A percentile compares a stretch with the other conserved stretches of the same genome.
phyloP scores from a whole-genome alignment of 345 rosid species.

The Hibiscus mutabilis region DNA sequence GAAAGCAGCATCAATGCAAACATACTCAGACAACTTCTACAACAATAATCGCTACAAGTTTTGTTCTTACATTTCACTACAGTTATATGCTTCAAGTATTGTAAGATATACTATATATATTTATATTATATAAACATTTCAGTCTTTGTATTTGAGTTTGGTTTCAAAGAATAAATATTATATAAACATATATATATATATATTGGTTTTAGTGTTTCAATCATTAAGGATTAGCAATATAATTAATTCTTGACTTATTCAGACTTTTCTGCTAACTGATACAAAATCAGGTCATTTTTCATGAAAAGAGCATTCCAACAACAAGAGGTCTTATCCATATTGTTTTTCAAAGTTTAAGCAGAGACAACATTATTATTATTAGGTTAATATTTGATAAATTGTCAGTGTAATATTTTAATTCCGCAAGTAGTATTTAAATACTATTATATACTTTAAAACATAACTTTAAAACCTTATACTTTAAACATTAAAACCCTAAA shows the following conservation, averaged over 20 bases:
- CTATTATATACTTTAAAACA: too few species aligned
- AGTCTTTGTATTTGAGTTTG: neutral
- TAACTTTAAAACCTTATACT: too few species aligned
- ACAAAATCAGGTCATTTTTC: neutral
- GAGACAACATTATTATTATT: neutral
- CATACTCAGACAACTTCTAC: slow-evolving; percentile 5
- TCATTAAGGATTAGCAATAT: neutral
- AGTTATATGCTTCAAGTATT: neutral
- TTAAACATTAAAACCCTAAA: too few species aligned
- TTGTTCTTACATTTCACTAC: neutral
- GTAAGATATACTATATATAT: neutral
- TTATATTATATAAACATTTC: neutral
- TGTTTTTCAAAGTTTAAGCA: slow-evolving; percentile 7
- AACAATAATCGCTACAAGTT: neutral
- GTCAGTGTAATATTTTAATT: too few species aligned
- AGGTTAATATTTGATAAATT: too few species aligned
- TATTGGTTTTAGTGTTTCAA: neutral
- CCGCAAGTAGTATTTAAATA: too few species aligned
- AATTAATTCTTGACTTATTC: slow-evolving; percentile 1
- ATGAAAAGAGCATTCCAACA: neutral
- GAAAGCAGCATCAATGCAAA: neutral
- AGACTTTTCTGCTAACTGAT: neutral
- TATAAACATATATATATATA: neutral
- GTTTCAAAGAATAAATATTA: neutral
- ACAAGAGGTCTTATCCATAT: neutral